These are phyloP conservation scores for Chrysosporium keratinophilum DNA, from an alignment of 2,329 filamentous ascomycete species.

Conservation along the genomic window DNA sequence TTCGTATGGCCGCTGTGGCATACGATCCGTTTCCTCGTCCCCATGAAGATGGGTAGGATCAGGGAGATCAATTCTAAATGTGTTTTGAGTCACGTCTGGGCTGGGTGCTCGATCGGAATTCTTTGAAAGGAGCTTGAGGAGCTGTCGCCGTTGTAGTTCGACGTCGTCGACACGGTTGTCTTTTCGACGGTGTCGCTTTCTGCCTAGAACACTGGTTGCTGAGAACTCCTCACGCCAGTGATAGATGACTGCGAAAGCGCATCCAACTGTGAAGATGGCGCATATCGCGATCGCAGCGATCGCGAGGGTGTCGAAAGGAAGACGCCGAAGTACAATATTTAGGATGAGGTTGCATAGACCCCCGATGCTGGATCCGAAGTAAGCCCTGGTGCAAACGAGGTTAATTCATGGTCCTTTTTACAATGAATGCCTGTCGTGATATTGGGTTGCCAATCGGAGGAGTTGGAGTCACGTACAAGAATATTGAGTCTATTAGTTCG, in stretches of 20 bases:
- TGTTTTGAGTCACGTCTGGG: constrained; percentile 22
- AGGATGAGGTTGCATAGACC: constrained; percentile 28
- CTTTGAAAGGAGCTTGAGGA: constrained; percentile 29
- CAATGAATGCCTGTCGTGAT: not conserved
- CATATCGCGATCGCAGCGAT: constrained; percentile 24
- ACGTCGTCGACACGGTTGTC: constrained; percentile 23
- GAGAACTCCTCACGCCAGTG: constrained; percentile 9
- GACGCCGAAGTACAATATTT: constrained; percentile 24
- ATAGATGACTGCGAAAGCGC: constrained; percentile 22
- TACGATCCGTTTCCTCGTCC: constrained; percentile 19
- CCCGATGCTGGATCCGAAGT: constrained; percentile 23
- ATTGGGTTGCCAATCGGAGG: not conserved
- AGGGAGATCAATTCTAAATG: constrained; percentile 24
- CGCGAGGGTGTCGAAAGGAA: constrained; percentile 23
- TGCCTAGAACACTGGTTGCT: not conserved
- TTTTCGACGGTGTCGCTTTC: constrained; percentile 5
- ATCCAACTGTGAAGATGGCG: constrained; percentile 23
- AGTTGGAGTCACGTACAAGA: constrained; percentile 22
- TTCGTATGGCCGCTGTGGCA: constrained; percentile 13
- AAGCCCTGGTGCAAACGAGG: constrained; percentile 14
- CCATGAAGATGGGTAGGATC: constrained; percentile 16
- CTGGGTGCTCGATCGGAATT: constrained; percentile 22
- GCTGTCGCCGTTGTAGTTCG: constrained; percentile 33
- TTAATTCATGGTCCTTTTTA: not conserved
- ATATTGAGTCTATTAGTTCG: constrained; percentile 25